Base-by-base conservation (phyloP, 2,329 filamentous ascomycete genomes). In the Hymenoscyphus albidus region DNA sequence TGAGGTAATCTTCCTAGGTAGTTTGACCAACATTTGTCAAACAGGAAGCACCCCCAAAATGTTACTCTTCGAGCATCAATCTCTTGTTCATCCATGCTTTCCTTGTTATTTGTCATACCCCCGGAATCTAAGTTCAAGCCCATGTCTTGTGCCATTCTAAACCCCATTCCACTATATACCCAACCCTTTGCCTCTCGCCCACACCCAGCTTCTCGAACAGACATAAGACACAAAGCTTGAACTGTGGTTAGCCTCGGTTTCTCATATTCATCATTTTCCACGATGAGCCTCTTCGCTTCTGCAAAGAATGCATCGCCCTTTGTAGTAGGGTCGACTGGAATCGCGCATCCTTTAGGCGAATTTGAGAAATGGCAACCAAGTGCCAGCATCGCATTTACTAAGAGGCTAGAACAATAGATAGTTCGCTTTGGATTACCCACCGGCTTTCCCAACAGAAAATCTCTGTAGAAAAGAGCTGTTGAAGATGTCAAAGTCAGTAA, bases 1-100 rank as follows among this genome's bases (percentile, higher is more conserved):
- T 97, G 94, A 12, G 95, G 94, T 67, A 97, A 82, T 55, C 95
- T 89, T 58, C 95, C 94, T 32, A 98, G 85, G 72, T 98, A 98
- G 76, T 97, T 98, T 59, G 93, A 97, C 93, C 94, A 98, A 76
- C 92, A 96, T 82, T 97, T 98, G 80, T 99, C 95, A 76, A 98
- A 96, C n/a, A 97, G 79, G 77, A 95, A 98, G 76, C 93, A 97
- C 6, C 95, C 95, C 95, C 95, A 98, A 74, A 97, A 98, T 0
- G 95, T 98, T 54, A 98, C 89, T 62, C 91, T 85, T 48, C 95
- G 84, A 2, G 93, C 93, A 77, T 99, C 95, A 48, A 96, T 85
- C 76, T 97, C 94, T 58, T 90, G 85, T 64, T 97, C 92, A 66
- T 88, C 87, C 69, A 94, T 82, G 35, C 80, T 77, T 60, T 84